These are phyloP conservation scores for Naganishia randhawae DNA, from an alignment of 768 basidiomycete species.

Conservation along the genomic window DNA sequence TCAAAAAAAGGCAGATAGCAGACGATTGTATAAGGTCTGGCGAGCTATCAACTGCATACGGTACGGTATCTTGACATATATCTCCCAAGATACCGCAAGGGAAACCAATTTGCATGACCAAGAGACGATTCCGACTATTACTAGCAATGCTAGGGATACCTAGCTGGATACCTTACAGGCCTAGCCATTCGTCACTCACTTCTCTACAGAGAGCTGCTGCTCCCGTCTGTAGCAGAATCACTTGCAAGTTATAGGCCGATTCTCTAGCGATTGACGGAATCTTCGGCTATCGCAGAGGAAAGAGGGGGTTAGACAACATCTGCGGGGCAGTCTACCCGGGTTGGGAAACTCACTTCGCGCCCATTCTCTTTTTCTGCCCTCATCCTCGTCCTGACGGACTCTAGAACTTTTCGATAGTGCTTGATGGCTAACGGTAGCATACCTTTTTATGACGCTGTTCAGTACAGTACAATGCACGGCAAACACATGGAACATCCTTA, in stretches of 20 bases:
- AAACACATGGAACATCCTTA: constrained; percentile 47
- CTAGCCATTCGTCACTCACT: constrained; percentile 76
- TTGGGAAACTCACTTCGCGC: constrained; percentile 46
- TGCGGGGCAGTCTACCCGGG: background rate
- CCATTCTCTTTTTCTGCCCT: constrained; percentile 30
- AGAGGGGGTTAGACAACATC: background rate
- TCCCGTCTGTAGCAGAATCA: constrained; percentile 76
- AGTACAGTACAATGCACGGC: background rate
- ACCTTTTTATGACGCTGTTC: constrained; percentile 55
- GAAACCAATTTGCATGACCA: no score
- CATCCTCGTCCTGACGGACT: constrained; percentile 58
- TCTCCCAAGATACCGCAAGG: no score
- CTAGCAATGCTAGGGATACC: background rate
- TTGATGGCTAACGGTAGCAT: constrained; percentile 73
- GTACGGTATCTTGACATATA: no score
- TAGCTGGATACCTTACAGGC: constrained; percentile 52
- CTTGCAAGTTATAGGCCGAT: constrained; percentile 80
- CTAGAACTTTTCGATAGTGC: constrained; percentile 76
- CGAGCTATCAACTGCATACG: background rate
- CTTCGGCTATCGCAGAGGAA: constrained; percentile 47
- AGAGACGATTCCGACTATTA: no score
- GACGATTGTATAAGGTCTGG: no score
- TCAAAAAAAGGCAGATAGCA: no score
- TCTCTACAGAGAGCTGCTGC: constrained; percentile 66
- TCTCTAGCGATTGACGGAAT: constrained; percentile 62